Percentiles rank a stretch among this genome's conserved stretches.
Conservation (phyloP, 2,329 filamentous ascomycete genomes). For the Sarocladium kiliense region DNA sequence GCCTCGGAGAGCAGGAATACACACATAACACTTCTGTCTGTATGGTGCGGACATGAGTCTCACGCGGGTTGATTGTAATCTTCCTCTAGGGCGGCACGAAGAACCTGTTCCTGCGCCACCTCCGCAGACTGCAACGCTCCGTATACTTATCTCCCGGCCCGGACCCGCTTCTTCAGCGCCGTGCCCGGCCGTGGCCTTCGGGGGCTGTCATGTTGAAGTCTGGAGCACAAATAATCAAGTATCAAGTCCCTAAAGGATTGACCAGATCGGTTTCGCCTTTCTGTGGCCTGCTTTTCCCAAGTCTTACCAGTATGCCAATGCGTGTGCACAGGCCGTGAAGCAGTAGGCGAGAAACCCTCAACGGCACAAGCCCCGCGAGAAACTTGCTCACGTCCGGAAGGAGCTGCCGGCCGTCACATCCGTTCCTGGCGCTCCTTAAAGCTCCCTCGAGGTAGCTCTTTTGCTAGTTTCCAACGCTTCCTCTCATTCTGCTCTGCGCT, state of each 20-base stretch:
- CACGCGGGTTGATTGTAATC: too few relatives aligned
- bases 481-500: too few relatives aligned
- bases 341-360: not conserved
- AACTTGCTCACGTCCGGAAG: not conserved
- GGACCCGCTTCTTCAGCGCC: not conserved
- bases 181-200: not conserved
- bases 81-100: too few relatives aligned
- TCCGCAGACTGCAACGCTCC: not conserved
- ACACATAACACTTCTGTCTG: too few relatives aligned
- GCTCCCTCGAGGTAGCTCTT: not conserved
- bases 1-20: too few relatives aligned
- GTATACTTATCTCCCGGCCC: not conserved
- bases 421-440: not conserved
- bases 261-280: too few relatives aligned
- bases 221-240: not conserved
- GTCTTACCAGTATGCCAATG: too few relatives aligned
- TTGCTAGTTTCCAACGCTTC: too few relatives aligned
- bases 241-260: too few relatives aligned
- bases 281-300: too few relatives aligned
- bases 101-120: not conserved
- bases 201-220: not conserved
- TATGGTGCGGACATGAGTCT: too few relatives aligned
- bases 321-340: too few relatives aligned
- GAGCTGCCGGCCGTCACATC: not conserved
- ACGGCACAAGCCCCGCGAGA: not conserved